These are phyloP conservation scores for Phytophthora agathidicida DNA, from an alignment of 352 stramenopile species.

Conservation along the genomic window DNA sequence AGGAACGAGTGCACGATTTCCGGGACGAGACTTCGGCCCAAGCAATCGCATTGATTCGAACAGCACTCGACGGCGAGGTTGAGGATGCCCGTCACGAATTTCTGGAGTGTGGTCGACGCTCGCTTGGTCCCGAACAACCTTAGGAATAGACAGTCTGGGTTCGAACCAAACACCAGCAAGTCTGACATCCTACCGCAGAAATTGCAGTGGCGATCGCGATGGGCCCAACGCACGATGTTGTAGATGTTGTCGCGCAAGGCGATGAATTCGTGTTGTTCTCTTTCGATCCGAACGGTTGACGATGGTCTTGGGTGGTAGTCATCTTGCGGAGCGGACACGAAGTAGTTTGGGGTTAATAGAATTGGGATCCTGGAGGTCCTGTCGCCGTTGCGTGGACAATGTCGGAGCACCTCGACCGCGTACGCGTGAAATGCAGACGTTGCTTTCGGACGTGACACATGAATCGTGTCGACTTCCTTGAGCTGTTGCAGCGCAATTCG, in stretches of 20 bases:
- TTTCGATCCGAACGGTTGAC: not conserved
- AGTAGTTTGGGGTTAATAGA: not conserved
- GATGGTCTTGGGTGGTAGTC: not conserved
- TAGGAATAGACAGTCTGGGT: not conserved
- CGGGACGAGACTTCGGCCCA: not conserved
- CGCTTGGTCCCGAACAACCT: not conserved
- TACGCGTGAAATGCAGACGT: not conserved
- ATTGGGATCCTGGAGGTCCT: not conserved
- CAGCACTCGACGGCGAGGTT: not conserved
- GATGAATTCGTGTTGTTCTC: slow-evolving; percentile 82
- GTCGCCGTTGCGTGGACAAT: not conserved
- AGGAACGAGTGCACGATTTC: not conserved
- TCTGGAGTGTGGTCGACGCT: not conserved
- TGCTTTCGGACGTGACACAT: not conserved
- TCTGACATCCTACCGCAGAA: slow-evolving; percentile 2
- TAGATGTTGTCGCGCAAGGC: slow-evolving; percentile 86
- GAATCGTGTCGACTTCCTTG: not conserved
- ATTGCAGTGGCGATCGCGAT: not conserved
- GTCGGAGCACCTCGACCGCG: not conserved
- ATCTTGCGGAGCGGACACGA: not conserved
- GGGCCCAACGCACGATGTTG: slow-evolving; percentile 1
- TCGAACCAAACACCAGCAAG: not conserved
- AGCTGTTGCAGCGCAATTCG: not conserved
- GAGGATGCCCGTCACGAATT: not conserved
- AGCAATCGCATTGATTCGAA: not conserved